Evolutionary conservation across 192 early-diverging fungal genomes (phyloP), one percentile per base, ranked within the genome.

Genomic region (Coemansia sp.): DNA sequence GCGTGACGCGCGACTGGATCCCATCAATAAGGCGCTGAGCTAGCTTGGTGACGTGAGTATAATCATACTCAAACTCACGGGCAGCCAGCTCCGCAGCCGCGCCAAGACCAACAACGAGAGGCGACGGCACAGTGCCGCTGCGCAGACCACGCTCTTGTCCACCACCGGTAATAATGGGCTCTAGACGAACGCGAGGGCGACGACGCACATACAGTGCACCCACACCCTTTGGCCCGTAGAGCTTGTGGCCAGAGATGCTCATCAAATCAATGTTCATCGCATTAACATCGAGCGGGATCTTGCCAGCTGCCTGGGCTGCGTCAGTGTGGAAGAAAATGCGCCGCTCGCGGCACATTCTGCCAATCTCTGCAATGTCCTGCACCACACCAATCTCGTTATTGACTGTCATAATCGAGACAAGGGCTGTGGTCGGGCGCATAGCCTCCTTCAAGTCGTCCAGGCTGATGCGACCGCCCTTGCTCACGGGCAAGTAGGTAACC

Each of bases 321-420:
- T 98, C 97, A 8, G 95, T 97, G 72, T 98, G 96, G 85, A 98
- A 96, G 68, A 97, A 98, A 29, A 98, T 85, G 78, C 95, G 95
- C 65, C 90, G 91, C 31, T 86, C 83, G 33, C 93, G 89, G 84
- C 95, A 97, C 33, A 98, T 78, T 43, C 83, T 85, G 40, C 95
- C 97, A 86, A 98, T 97, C 70, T 94, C 95, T 43, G 78, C 89
- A 65, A 98, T 78, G 27, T 96, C 95, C 80, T 98, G 97, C 52
- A 95, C 89, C 16, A 98, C 95, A 64, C 97, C 97, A 76, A 98
- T 98, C 81, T 98, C 97, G 81, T 98, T 98, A 77, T 98, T 98
- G 33, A 98, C 95, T 8, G 95, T 87, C 97, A 98, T 98, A 73
- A 97, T 90, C 6, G 95, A 97, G 27, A 97, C 94, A 61, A 98